Percentiles rank a stretch among this genome's conserved stretches.
Conservation (phyloP, 257 asterid genomes). For the Lantana camara region DNA sequence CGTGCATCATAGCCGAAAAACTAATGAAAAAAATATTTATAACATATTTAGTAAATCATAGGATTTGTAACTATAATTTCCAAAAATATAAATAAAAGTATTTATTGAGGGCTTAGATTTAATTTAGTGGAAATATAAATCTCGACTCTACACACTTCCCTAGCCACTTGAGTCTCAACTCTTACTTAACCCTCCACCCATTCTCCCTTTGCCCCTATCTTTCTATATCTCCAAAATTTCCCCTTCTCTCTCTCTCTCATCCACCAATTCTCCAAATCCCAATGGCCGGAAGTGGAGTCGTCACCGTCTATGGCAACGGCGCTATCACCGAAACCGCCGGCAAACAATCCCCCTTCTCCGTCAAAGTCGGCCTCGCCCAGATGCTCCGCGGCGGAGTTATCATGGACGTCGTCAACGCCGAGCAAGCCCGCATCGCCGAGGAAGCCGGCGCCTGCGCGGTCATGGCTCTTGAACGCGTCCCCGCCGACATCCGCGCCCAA, state of each 20-base stretch:
- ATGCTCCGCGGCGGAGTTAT: slow-evolving; percentile 97
- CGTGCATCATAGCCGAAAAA: too few species aligned
- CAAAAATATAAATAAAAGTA: slow-evolving; percentile 17
- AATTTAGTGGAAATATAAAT: too few species aligned
- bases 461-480: slow-evolving; percentile 94
- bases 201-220: slow-evolving; percentile 23
- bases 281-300: slow-evolving; percentile 94
- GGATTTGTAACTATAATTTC: too few species aligned
- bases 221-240: slow-evolving; percentile 6
- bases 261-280: neutral
- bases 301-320: slow-evolving; percentile 87
- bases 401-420: slow-evolving; percentile 92
- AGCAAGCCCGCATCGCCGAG: slow-evolving; percentile 94
- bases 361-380: slow-evolving; percentile 91
- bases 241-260: neutral
- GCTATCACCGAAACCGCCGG: slow-evolving; percentile 79
- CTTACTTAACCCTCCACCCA: slow-evolving; percentile 33
- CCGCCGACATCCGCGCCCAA: slow-evolving; percentile 88
- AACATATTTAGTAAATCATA: too few species aligned
- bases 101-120: neutral
- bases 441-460: slow-evolving; percentile 97
- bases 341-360: slow-evolving; percentile 85
- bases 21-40: too few species aligned
- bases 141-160: neutral
- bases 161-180: slow-evolving; percentile 32